Evolutionary conservation across 768 basidiomycete genomes (phyloP), one percentile per base, ranked within the genome.

Genomic region (Suillus americanus): DNA sequence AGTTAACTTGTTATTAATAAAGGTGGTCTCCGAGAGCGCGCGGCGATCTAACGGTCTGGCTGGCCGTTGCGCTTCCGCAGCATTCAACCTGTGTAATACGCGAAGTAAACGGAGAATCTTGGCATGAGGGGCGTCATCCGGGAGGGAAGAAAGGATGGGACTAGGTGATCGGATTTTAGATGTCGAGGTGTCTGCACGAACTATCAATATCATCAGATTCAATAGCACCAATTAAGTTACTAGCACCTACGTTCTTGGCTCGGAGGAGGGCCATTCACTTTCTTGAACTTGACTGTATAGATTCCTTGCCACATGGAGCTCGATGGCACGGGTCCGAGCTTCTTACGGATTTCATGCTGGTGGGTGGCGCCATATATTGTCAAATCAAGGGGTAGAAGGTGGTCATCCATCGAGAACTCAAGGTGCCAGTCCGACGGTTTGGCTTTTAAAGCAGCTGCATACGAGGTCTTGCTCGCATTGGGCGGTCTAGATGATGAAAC

Each of bases 361-460:
- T 99, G 95, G 54, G 97, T 91, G 0, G 95, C 97, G 9, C 97
- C 97, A 72, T 97, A 99, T 60, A 99, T 90, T 0, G 97, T 99
- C 62, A 96, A 82, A 74, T 96, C 92, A 64, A 96, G 77, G 0
- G 92, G 90, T 20, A 99, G 79, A 25, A 86, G 77, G 54, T 93
- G 89, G 65, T 95, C 95, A 72, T 94, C 94, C 87, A 98, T 91
- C 10, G 86, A 91, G 77, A 99, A 99, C 76, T 97, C 91, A 60
- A 99, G 86, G 74, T 99, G 96, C 94, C 95, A 99, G 72, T 99
- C 97, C 18, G 86, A 87, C 5, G 97, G 95, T 72, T 94, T 95
- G 0, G 94, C 81, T 78, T 95, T 97, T 64, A 98, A 83, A 14
- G 96, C 96, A 4, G 95, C 90, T 37, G 97, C 97, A 75, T 99